A percentile compares a stretch with the other conserved stretches of the same genome.
Evolutionary conservation across 1,284 basidiomycete species (phyloP).

Genomic region (Leccinum variabile): DNA sequence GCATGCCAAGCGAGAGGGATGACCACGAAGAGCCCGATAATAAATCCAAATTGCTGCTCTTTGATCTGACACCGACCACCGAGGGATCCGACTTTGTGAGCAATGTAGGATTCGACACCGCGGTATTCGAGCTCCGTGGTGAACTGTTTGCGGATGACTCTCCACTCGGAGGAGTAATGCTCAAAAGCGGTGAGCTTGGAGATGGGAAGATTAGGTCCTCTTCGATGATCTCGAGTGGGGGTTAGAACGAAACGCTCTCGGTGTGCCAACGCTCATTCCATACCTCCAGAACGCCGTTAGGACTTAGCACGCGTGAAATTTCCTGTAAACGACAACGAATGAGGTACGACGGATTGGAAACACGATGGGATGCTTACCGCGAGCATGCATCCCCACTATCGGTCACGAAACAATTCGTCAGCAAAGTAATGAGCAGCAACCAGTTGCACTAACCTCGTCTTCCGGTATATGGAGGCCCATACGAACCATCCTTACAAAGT

Average conservation of each 20-base stretch:
- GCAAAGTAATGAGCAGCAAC: constrained; percentile 4
- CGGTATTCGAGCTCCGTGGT: constrained; percentile 32
- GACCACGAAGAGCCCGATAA: constrained; percentile 21
- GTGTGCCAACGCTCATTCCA: constrained; percentile 13
- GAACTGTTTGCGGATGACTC: constrained; percentile 25
- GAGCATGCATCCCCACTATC: constrained; percentile 51
- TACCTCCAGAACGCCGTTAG: constrained; percentile 66
- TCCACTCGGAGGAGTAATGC: constrained; percentile 15
- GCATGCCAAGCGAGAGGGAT: constrained; percentile 22
- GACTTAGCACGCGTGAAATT: constrained; percentile 59
- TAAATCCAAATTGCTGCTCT: constrained; percentile 14
- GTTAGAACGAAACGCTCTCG: constrained; percentile 8
- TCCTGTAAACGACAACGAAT: constrained; percentile 45
- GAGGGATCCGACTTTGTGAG: constrained; percentile 32
- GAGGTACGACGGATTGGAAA: constrained; percentile 15
- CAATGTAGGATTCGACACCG: constrained; percentile 20
- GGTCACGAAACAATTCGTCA: constrained; percentile 17
- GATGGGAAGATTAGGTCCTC: constrained; percentile 73
- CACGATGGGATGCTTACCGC: constrained; percentile 40
- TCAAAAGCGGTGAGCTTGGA: constrained; percentile 22
- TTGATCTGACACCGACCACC: constrained; percentile 16
- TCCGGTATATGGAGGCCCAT: constrained; percentile 70
- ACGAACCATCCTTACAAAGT: constrained; percentile 61
- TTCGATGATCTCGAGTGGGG: constrained; percentile 56
- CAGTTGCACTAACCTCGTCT: constrained; percentile 51